Percentiles rank a stretch among this genome's conserved stretches.
Conservation (phyloP, 208 protist species). For the Leishmania tropica region DNA sequence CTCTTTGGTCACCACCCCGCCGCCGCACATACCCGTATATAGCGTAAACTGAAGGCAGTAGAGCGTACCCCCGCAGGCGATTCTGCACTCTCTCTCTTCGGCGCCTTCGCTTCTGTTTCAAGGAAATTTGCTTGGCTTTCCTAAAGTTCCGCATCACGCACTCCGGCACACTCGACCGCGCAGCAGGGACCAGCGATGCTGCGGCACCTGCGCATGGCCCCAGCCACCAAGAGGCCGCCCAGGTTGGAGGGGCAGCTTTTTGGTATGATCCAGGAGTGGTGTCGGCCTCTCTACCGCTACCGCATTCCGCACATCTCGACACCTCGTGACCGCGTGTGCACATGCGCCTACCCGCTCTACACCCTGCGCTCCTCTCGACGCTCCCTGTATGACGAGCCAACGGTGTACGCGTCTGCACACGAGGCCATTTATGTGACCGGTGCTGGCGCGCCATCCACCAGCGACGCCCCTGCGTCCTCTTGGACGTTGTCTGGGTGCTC, state of each 20-base stretch:
- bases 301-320: slow-evolving; percentile 40
- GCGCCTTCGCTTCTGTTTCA: background rate
- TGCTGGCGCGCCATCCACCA: background rate
- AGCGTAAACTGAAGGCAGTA: background rate
- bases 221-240: slow-evolving; percentile 20
- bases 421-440: slow-evolving; percentile 22
- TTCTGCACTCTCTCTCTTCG: background rate
- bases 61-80: background rate
- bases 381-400: slow-evolving; percentile 48
- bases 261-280: slow-evolving; percentile 26
- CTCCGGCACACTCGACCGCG: background rate
- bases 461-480: background rate
- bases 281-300: slow-evolving; percentile 42
- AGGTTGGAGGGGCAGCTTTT: slow-evolving; percentile 22
- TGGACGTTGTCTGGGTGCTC: background rate
- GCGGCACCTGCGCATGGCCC: slow-evolving; percentile 56
- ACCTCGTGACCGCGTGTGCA: slow-evolving; percentile 38
- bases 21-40: background rate
- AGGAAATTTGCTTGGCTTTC: background rate
- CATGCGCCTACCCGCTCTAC: slow-evolving; percentile 65
- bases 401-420: slow-evolving; percentile 2
- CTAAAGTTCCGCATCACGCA: background rate
- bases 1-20: background rate
- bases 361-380: slow-evolving; percentile 47
- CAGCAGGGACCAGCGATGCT: slow-evolving; percentile 29